Evolutionary conservation across 2,329 filamentous ascomycete genomes (phyloP).

Genomic region (Mollisia scopiformis): DNA sequence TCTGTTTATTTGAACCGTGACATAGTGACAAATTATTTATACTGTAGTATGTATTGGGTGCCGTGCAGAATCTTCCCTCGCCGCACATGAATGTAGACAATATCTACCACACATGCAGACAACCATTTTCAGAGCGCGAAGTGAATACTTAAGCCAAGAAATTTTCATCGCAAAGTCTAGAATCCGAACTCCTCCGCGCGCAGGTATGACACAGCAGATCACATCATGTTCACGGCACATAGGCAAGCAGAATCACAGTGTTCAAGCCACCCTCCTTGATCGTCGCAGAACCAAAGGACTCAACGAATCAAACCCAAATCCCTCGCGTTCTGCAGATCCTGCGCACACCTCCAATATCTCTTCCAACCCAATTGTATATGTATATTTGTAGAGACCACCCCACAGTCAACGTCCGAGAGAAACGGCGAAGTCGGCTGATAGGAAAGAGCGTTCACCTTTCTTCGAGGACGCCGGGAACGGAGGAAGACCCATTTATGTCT

Average conservation of each 20-base stretch:
- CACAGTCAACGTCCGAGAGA: slow-evolving; percentile 45
- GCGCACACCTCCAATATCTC: background rate
- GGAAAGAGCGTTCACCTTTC: slow-evolving; percentile 45
- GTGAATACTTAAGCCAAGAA: too few species aligned
- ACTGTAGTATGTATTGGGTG: too few species aligned
- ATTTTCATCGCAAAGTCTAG: too few species aligned
- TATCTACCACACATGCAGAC: too few species aligned
- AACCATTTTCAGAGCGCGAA: too few species aligned
- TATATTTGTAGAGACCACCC: slow-evolving; percentile 43
- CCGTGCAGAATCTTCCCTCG: too few species aligned
- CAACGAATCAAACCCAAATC: background rate
- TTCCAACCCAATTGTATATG: background rate
- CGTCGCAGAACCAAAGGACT: background rate
- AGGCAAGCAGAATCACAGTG: too few species aligned
- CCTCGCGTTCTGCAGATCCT: background rate
- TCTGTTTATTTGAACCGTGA: background rate
- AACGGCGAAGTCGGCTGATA: slow-evolving; percentile 42
- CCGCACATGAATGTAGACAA: too few species aligned
- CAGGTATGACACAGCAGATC: too few species aligned
- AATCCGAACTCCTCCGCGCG: too few species aligned
- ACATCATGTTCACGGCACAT: too few species aligned
- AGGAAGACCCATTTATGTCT: slow-evolving; percentile 40
- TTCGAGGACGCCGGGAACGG: slow-evolving; percentile 47
- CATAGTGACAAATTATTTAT: background rate
- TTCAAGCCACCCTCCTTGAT: background rate